These are phyloP conservation scores for Kitagawia praeruptora DNA, from an alignment of 129 eudicot species.

Conservation along the genomic window DNA sequence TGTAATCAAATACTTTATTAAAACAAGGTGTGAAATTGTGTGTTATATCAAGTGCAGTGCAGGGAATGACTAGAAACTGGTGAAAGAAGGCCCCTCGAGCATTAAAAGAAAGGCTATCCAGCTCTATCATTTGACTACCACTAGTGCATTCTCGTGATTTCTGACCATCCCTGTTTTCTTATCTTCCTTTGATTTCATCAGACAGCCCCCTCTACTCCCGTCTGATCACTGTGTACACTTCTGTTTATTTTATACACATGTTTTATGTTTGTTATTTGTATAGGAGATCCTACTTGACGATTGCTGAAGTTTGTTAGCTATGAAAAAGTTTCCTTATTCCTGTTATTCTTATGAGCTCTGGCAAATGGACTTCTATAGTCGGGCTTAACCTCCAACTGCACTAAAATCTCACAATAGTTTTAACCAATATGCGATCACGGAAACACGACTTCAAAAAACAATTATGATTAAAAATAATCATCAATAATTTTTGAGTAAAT, in stretches of 20 bases:
- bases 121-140: not conserved
- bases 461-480: too few species aligned
- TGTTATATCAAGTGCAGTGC: not conserved
- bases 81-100: constrained; percentile 6
- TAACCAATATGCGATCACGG: too few species aligned
- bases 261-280: too few species aligned
- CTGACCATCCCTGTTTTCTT: constrained; percentile 7
- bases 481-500: too few species aligned
- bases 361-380: too few species aligned
- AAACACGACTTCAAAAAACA: too few species aligned
- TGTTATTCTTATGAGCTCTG: too few species aligned
- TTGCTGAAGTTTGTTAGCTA: too few species aligned
- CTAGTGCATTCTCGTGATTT: constrained; percentile 11
- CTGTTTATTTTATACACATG: not conserved
- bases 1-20: not conserved
- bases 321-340: too few species aligned
- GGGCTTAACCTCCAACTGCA: too few species aligned
- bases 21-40: not conserved
- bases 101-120: not conserved
- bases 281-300: too few species aligned
- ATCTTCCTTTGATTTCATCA: constrained; percentile 4
- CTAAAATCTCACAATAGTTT: too few species aligned
- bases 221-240: not conserved
- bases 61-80: not conserved
- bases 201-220: not conserved